These are phyloP conservation scores for Lolium perenne DNA, from an alignment of 176 grass and related monocot species.

Conservation along the genomic window DNA sequence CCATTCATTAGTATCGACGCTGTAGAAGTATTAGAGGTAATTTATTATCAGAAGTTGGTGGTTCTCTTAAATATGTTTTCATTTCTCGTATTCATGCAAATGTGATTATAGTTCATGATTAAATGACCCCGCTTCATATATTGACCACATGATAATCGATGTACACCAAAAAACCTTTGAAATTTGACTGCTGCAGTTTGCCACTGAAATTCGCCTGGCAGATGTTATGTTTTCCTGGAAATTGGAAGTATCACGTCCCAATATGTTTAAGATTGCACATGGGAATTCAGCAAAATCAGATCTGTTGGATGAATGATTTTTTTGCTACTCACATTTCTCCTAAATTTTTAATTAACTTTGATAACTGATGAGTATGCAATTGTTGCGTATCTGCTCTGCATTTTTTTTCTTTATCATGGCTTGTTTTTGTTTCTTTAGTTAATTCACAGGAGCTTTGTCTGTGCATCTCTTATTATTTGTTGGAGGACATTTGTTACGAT, in stretches of 20 bases:
- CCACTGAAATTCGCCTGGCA: neutral
- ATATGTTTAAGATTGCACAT: constrained; percentile 29
- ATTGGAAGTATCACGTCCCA: neutral
- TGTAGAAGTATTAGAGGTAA: constrained; percentile 91
- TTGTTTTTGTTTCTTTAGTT: constrained; percentile 27
- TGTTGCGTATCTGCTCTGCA: neutral
- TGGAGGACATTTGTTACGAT: neutral
- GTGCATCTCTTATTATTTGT: constrained; percentile 28
- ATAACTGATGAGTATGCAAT: neutral
- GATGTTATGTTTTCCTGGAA: constrained; percentile 22
- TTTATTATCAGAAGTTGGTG: constrained; percentile 27
- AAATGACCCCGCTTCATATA: neutral
- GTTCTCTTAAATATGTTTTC: neutral
- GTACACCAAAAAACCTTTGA: neutral
- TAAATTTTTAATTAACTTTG: neutral
- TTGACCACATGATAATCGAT: neutral
- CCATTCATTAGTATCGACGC: constrained; percentile 95
- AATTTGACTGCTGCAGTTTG: constrained; percentile 1
- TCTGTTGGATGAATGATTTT: constrained; percentile 10
- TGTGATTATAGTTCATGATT: neutral
- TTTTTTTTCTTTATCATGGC: neutral
- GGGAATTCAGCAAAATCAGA: constrained; percentile 9
- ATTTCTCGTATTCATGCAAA: constrained; percentile 1
- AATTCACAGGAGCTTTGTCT: constrained; percentile 19
- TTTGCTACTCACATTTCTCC: neutral